A percentile compares a stretch with the other conserved stretches of the same genome.
Evolutionary conservation across 2,329 filamentous ascomycete genomes (phyloP).

Genomic region (Fusarium kyushuense): DNA sequence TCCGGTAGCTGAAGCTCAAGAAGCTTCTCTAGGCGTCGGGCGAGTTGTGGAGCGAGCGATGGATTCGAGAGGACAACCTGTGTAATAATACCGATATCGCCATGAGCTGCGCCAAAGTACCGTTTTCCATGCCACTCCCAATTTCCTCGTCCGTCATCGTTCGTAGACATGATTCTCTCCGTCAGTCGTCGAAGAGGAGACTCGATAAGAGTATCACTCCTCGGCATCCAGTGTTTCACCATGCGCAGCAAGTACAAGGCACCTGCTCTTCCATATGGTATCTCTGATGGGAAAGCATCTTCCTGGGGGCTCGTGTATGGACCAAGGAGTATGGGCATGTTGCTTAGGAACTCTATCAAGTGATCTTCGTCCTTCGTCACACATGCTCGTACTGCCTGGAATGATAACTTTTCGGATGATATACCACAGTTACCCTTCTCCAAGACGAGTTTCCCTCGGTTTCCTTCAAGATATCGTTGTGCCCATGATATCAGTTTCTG

Average conservation of each 20-base stretch:
- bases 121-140: slow-evolving; percentile 74
- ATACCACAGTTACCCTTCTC: slow-evolving; percentile 63
- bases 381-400: slow-evolving; percentile 60
- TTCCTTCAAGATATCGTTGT: slow-evolving; percentile 59
- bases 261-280: slow-evolving; percentile 75
- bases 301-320: slow-evolving; percentile 43
- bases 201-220: slow-evolving; percentile 62
- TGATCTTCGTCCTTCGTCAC: slow-evolving; percentile 55
- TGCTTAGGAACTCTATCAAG: slow-evolving; percentile 57
- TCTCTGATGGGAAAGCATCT: slow-evolving; percentile 67
- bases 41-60: slow-evolving; percentile 64
- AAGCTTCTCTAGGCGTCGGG: slow-evolving; percentile 64
- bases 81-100: slow-evolving; percentile 76
- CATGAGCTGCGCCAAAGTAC: slow-evolving; percentile 76
- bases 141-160: slow-evolving; percentile 54
- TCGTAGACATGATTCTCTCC: slow-evolving; percentile 67
- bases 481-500: slow-evolving; percentile 61
- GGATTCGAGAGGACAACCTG: slow-evolving; percentile 73
- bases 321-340: slow-evolving; percentile 52
- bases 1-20: slow-evolving; percentile 70
- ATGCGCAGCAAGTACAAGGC: slow-evolving; percentile 75
- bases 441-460: slow-evolving; percentile 51
- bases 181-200: slow-evolving; percentile 68
- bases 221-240: slow-evolving; percentile 67
- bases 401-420: slow-evolving; percentile 61